These are phyloP conservation scores for Sporothrix protearum DNA, from an alignment of 2,329 filamentous ascomycete genomes.

Conservation along the genomic window DNA sequence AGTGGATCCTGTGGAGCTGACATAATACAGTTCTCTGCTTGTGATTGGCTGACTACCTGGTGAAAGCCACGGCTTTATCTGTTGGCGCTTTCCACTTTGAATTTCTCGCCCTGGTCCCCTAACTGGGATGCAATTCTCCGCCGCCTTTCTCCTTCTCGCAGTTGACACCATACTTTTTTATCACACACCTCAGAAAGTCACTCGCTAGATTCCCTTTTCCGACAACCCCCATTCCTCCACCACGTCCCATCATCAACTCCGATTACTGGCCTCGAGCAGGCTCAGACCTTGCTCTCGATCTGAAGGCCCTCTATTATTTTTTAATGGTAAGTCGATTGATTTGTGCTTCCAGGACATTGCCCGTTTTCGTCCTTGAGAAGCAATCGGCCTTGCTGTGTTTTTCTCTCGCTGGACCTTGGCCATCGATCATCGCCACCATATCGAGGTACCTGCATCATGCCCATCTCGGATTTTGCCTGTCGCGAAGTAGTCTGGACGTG, in stretches of 20 bases:
- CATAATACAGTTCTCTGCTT: not conserved
- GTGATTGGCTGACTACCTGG: slow-evolving; percentile 10
- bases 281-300: not conserved
- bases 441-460: slow-evolving; percentile 24
- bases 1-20: not conserved
- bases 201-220: slow-evolving; percentile 24
- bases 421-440: slow-evolving; percentile 25
- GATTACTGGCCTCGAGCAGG: slow-evolving; percentile 10
- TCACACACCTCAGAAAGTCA: slow-evolving; percentile 25
- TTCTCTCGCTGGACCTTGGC: slow-evolving; percentile 14
- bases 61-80: not conserved
- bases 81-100: slow-evolving; percentile 20
- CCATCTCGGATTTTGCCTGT: slow-evolving; percentile 12
- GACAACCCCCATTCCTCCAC: slow-evolving; percentile 19
- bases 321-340: slow-evolving; percentile 10
- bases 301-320: not conserved
- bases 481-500: not conserved
- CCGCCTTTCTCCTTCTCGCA: slow-evolving; percentile 21
- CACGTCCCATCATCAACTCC: slow-evolving; percentile 13
- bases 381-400: not conserved
- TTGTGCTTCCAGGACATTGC: not conserved
- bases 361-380: not conserved
- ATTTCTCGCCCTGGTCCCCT: slow-evolving; percentile 20
- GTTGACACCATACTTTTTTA: slow-evolving; percentile 25
- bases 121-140: slow-evolving; percentile 22